A percentile compares a stretch with the other conserved stretches of the same genome.
Evolutionary conservation across 2,329 filamentous ascomycete genomes (phyloP).

Genomic region (Metarhizium anisopliae): DNA sequence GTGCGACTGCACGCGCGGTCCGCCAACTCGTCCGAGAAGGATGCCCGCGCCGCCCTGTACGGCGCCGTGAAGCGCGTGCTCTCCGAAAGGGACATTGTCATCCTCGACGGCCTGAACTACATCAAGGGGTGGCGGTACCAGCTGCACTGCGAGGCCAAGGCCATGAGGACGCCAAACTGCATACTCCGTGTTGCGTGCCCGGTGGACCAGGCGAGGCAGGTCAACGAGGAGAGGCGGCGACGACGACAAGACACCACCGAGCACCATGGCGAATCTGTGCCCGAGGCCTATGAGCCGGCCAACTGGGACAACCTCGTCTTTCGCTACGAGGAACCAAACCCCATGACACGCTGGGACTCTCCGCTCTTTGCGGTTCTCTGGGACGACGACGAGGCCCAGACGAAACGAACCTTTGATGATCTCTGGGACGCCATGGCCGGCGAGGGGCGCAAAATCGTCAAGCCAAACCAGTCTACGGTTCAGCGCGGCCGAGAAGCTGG

Average conservation of each 20-base stretch:
- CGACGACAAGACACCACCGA: background rate
- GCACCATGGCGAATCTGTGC: background rate
- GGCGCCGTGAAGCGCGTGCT: slow-evolving; percentile 71
- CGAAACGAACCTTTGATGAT: slow-evolving; percentile 45
- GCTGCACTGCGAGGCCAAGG: slow-evolving; percentile 77
- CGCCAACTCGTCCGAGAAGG: slow-evolving; percentile 69
- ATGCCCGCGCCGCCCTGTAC: slow-evolving; percentile 67
- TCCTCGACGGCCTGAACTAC: slow-evolving; percentile 75
- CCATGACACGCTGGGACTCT: slow-evolving; percentile 77
- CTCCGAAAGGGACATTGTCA: slow-evolving; percentile 63
- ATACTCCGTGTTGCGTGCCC: slow-evolving; percentile 58
- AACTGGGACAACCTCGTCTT: slow-evolving; percentile 76
- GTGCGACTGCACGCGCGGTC: slow-evolving; percentile 54
- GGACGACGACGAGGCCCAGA: slow-evolving; percentile 60
- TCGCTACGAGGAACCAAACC: slow-evolving; percentile 78
- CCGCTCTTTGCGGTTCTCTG: slow-evolving; percentile 72
- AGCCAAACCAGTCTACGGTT: slow-evolving; percentile 69
- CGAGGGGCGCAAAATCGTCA: slow-evolving; percentile 52
- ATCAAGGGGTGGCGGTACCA: slow-evolving; percentile 89
- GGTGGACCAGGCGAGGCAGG: slow-evolving; percentile 38
- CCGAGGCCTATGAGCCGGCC: slow-evolving; percentile 38
- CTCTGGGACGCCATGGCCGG: slow-evolving; percentile 69
- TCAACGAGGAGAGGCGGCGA: slow-evolving; percentile 52
- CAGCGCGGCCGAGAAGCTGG: slow-evolving; percentile 51
- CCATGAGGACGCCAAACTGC: slow-evolving; percentile 64